A percentile compares a stretch with the other conserved stretches of the same genome.
phyloP scores from a whole-genome alignment of 352 stramenopile genomes.

The Pythium brassicae region DNA sequence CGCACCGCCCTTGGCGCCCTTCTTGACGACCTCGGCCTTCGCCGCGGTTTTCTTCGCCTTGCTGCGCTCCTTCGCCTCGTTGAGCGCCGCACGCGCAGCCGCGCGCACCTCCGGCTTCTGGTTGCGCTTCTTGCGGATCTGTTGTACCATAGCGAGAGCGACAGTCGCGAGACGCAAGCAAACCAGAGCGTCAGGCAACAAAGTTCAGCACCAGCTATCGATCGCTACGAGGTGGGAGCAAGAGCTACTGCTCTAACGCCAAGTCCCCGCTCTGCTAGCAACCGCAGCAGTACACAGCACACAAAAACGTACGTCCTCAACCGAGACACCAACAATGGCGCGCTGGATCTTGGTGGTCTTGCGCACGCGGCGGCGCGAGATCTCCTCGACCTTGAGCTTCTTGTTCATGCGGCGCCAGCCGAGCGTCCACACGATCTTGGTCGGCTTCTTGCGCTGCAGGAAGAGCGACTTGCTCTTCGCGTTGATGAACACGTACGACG shows the following conservation, averaged over 20 bases:
- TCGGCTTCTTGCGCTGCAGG: constrained; percentile 99
- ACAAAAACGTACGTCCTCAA: constrained; percentile 85
- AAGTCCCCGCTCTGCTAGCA: neutral
- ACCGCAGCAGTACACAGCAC: neutral
- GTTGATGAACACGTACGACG: constrained; percentile 94
- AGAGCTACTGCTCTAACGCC: neutral
- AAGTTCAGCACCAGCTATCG: neutral
- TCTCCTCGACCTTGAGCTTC: constrained; percentile 95
- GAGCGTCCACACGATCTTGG: constrained; percentile 99
- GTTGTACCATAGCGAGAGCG: neutral
- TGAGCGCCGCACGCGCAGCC: constrained; percentile 87
- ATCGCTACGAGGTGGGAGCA: no score
- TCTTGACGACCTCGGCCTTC: constrained; percentile 64
- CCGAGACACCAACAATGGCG: constrained; percentile 95
- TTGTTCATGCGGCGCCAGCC: constrained; percentile 98
- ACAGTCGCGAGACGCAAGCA: neutral
- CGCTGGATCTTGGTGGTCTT: constrained; percentile 96
- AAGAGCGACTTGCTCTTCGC: constrained; percentile 98
- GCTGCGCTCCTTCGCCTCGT: constrained; percentile 85
- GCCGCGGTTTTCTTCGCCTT: constrained; percentile 75
- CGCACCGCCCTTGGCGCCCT: constrained; percentile 48
- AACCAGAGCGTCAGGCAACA: constrained; percentile 2
- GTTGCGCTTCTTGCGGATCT: constrained; percentile 97
- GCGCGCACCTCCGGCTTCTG: constrained; percentile 93
- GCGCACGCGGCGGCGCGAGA: constrained; percentile 80